Base-by-base conservation (phyloP, 2,329 filamentous ascomycete species). In the Alternaria gaisen region DNA sequence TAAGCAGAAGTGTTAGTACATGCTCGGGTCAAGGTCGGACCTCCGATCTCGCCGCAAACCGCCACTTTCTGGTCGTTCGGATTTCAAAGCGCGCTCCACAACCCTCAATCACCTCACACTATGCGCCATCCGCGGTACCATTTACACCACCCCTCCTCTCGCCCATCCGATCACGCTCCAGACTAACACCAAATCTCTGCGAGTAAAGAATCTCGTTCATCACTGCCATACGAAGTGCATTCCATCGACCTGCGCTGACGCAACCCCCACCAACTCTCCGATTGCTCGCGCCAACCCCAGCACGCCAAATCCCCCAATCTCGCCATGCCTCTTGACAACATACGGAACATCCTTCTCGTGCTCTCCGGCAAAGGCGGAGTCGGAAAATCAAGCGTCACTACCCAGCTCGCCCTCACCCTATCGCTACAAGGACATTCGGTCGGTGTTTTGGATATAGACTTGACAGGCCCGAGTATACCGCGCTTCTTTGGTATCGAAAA, bases 291-390 rank as follows among this genome's bases (percentile, higher is more conserved):
- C 5, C 32, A 11, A 24, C 46, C 14, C 14, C 18, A 20, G 30
- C 32, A 8, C 11, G 6, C 20, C 32, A 55, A n/a, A 6, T n/a
- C 20, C 26, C n/a, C 4, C 24, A 12, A 46, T 20, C n/a, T 56
- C 59, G 80, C 69, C 30, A 91, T 91, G 88, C 90, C 88, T 62
- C 83, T 91, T 28, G 79, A 86, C 55, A 89, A 90, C 69, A 86
- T 94, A 72, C 90, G 92, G 72, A 89, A 94, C 75, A 90, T 95
- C 65, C 84, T 93, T 66, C 86, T 95, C 70, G 91, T 92, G 64
- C 90, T 99, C 48, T 98, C 95, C 12, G 95, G 95, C 71, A 99
- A 99, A 86, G 95, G 95, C 74, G 95, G 95, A 70, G 95, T 99
- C 20, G 95, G 95, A 60, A 99, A 99, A 84, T 98, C 94, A 43